These are phyloP conservation scores for Saccharomycopsis fibuligera DNA, from an alignment of 805 yeast genomes.

Conservation along the genomic window DNA sequence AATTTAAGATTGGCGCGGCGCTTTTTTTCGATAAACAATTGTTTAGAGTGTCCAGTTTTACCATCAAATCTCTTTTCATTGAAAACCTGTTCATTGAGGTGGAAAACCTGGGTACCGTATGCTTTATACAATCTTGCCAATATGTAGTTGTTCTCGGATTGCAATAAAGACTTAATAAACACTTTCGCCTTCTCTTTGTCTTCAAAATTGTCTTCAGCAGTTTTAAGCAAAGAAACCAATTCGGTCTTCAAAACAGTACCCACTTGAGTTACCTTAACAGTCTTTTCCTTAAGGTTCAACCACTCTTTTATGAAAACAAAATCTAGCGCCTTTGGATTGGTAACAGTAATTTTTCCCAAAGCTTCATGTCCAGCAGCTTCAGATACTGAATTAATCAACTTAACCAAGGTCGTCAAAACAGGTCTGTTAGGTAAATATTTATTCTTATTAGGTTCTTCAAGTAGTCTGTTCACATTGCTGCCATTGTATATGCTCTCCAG, in stretches of 20 bases:
- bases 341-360: slow-evolving; percentile 4
- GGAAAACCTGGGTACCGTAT: neutral
- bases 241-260: neutral
- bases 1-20: too few relatives aligned
- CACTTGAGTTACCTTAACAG: neutral
- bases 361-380: slow-evolving; percentile 1
- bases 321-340: slow-evolving; percentile 8
- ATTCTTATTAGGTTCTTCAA: too few relatives aligned
- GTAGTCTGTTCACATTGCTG: too few relatives aligned
- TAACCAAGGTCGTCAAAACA: slow-evolving; percentile 4
- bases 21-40: too few relatives aligned
- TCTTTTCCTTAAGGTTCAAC: neutral
- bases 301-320: slow-evolving; percentile 8
- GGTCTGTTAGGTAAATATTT: slow-evolving; percentile 6
- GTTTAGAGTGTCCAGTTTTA: neutral
- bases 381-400: neutral
- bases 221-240: too few relatives aligned
- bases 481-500: neutral
- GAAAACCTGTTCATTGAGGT: slow-evolving; percentile 4
- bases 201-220: too few relatives aligned
- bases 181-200: neutral
- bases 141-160: neutral
- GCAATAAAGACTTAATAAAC: neutral
- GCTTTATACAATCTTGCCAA: neutral
- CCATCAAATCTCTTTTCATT: neutral